phyloP scores from a whole-genome alignment of 176 grass and related monocot genomes.

The Lolium rigidum region DNA sequence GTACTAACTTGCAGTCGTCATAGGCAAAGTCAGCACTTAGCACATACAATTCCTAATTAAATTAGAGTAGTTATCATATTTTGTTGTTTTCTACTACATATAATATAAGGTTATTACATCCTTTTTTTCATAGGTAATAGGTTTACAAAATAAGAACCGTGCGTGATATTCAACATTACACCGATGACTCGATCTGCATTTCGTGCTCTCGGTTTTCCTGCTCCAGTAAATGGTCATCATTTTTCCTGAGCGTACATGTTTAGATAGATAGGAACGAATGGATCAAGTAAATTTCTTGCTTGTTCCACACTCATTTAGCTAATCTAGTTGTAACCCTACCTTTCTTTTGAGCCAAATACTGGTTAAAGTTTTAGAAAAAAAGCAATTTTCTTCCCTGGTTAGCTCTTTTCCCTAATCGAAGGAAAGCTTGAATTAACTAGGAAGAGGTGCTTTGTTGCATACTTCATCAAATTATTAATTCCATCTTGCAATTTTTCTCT shows the following conservation, averaged over 20 bases:
- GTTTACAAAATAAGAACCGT: background rate
- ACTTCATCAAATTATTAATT: constrained; percentile 9
- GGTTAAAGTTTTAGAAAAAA: constrained; percentile 14
- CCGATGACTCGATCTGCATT: background rate
- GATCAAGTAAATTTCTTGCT: constrained; percentile 15
- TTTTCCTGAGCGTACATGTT: background rate
- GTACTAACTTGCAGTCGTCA: background rate
- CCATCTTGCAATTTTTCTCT: background rate
- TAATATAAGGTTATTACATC: no score
- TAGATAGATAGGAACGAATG: background rate
- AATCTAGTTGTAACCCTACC: constrained; percentile 8
- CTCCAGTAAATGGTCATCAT: background rate
- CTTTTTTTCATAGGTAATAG: background rate
- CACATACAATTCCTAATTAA: background rate
- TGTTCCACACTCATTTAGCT: constrained; percentile 28
- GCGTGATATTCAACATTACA: background rate
- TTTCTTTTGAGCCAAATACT: constrained; percentile 34
- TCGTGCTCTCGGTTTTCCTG: background rate
- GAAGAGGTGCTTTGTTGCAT: constrained; percentile 12
- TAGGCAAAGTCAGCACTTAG: background rate
- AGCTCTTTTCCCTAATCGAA: constrained; percentile 2
- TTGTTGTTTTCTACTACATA: background rate
- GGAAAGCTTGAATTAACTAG: constrained; percentile 10
- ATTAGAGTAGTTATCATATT: background rate
- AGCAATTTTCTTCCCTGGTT: background rate